These are phyloP conservation scores for Penicillium bovifimosum DNA, from an alignment of 495 filamentous ascomycete genomes.

Conservation along the genomic window DNA sequence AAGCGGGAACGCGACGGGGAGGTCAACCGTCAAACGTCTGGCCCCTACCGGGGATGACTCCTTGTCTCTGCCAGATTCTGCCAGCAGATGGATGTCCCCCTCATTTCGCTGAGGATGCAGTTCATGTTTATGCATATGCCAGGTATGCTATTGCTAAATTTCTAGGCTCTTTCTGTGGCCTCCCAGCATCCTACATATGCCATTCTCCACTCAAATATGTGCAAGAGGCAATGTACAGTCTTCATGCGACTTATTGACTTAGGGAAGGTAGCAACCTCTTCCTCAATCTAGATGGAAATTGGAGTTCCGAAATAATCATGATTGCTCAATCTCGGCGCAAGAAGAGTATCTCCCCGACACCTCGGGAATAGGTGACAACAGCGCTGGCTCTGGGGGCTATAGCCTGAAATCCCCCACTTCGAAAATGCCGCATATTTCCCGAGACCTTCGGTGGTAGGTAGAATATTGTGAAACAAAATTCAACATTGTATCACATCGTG, in stretches of 20 bases:
- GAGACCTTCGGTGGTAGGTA: conserved; percentile 4
- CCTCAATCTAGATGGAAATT: background rate
- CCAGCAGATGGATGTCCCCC: no score
- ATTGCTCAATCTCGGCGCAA: background rate
- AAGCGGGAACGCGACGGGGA: conserved; percentile 23
- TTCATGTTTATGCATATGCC: background rate
- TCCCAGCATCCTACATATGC: no score
- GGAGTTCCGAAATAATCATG: background rate
- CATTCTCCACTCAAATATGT: no score
- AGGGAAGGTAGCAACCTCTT: background rate
- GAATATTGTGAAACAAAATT: conserved; percentile 11
- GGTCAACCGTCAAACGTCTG: conserved; percentile 6
- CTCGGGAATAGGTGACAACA: background rate
- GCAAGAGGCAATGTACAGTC: no score
- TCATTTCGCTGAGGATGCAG: no score
- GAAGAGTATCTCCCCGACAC: background rate
- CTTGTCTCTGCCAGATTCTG: background rate
- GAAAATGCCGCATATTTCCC: conserved; percentile 4
- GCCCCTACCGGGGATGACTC: conserved; percentile 9
- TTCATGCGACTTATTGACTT: no score
- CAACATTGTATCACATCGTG: background rate
- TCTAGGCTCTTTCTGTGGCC: no score
- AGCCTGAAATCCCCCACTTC: background rate
- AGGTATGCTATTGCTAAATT: background rate
- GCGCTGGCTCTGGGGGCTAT: background rate